phyloP scores from a whole-genome alignment of 805 yeast species.

The Teunomyces pallodes region DNA sequence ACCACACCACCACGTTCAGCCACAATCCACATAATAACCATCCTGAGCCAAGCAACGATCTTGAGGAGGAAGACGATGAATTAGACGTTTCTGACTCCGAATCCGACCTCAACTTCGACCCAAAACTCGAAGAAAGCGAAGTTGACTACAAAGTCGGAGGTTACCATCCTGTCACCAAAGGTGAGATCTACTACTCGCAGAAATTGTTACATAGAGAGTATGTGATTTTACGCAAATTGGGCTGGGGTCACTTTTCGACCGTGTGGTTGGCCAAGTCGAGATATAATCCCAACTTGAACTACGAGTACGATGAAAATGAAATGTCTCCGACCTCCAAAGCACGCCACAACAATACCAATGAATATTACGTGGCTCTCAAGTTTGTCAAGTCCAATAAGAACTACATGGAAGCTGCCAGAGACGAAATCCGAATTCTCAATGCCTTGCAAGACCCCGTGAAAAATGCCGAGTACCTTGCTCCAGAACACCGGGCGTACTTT shows the following conservation, averaged over 20 bases:
- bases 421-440: slow-evolving; percentile 54
- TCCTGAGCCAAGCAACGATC: slow-evolving; percentile 1
- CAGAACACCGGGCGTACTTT: not conserved
- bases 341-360: slow-evolving; percentile 11
- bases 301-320: not conserved
- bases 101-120: slow-evolving; percentile 26
- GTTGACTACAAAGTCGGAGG: slow-evolving; percentile 60
- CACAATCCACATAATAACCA: not conserved
- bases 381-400: slow-evolving; percentile 53
- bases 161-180: slow-evolving; percentile 59
- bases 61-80: slow-evolving; percentile 5
- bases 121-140: slow-evolving; percentile 46
- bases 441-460: slow-evolving; percentile 23
- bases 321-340: not conserved
- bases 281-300: slow-evolving; percentile 11
- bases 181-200: slow-evolving; percentile 49
- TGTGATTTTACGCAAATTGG: slow-evolving; percentile 52
- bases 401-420: slow-evolving; percentile 63
- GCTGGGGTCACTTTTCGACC: slow-evolving; percentile 73
- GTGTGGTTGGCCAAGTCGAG: slow-evolving; percentile 58
- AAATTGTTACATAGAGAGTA: slow-evolving; percentile 38
- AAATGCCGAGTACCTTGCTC: slow-evolving; percentile 10
- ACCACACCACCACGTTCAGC: not conserved
- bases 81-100: slow-evolving; percentile 21
- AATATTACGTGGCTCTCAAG: slow-evolving; percentile 58